Conservation (phyloP, 495 filamentous ascomycete genomes). For the Penicillium simplicissimum region DNA sequence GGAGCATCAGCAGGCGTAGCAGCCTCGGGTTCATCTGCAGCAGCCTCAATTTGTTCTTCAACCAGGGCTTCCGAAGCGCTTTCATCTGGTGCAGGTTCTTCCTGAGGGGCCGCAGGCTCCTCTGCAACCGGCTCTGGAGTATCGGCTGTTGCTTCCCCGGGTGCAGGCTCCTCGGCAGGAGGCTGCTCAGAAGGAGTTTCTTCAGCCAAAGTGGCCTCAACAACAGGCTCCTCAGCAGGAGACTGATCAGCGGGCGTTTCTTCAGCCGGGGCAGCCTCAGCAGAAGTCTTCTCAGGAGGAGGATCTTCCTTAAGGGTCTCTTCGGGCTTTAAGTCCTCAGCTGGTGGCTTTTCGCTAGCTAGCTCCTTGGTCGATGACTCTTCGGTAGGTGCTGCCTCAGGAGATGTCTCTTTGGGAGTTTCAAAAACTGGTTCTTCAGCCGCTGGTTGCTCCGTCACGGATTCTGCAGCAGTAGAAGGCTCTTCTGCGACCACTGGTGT, state of each 20-base stretch:
- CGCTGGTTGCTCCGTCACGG: no score
- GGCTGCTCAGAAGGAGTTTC: slow-evolving; percentile 14
- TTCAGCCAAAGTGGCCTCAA: slow-evolving; percentile 21
- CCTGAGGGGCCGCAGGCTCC: background rate
- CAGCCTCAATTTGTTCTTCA: slow-evolving; percentile 6
- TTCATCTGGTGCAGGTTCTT: background rate
- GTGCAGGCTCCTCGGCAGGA: slow-evolving; percentile 23
- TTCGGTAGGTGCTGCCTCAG: no score
- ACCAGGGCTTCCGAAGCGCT: background rate
- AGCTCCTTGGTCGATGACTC: no score
- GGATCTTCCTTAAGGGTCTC: slow-evolving; percentile 5
- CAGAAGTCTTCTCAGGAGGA: slow-evolving; percentile 4
- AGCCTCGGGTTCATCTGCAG: background rate
- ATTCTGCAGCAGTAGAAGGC: no score
- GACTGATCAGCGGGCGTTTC: slow-evolving; percentile 11
- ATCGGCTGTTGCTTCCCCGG: background rate
- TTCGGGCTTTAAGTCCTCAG: slow-evolving; percentile 9
- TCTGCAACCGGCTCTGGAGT: background rate
- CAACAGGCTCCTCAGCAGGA: slow-evolving; percentile 3
- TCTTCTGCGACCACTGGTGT: no score
- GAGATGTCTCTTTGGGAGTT: no score
- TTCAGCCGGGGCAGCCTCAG: slow-evolving; percentile 21
- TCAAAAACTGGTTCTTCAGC: no score
- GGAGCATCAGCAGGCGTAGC: slow-evolving; percentile 7
- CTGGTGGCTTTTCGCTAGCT: slow-evolving; percentile 3